Conservation (phyloP, 1,284 basidiomycete species). For the Ceratobasidium sp. region DNA sequence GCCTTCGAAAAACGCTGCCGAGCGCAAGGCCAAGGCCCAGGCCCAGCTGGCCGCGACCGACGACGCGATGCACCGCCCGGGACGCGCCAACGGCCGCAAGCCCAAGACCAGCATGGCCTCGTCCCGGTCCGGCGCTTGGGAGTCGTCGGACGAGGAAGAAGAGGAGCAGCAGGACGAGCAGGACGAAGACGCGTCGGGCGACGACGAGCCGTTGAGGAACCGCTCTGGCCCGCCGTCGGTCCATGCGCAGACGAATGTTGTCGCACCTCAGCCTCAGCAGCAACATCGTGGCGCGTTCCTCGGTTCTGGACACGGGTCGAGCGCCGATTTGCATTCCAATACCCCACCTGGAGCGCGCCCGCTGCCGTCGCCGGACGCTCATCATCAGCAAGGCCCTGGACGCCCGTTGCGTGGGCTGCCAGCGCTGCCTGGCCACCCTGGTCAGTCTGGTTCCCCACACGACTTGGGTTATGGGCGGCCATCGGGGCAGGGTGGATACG, state of each 20-base stretch:
- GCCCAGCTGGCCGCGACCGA: conserved; percentile 84
- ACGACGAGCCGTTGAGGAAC: conserved; percentile 61
- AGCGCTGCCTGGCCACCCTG: conserved; percentile 49
- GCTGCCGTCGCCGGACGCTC: conserved; percentile 50
- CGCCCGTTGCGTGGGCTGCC: conserved; percentile 52
- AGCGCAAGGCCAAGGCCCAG: conserved; percentile 85
- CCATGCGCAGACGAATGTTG: conserved; percentile 55
- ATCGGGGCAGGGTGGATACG: neutral
- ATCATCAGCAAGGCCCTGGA: conserved; percentile 48
- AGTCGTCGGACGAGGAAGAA: conserved; percentile 82
- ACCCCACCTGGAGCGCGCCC: conserved; percentile 52
- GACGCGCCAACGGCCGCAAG: conserved; percentile 69
- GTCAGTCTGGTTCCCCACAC: conserved; percentile 31
- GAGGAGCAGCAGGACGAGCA: conserved; percentile 84
- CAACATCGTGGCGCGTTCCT: conserved; percentile 53
- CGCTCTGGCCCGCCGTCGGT: conserved; percentile 55
- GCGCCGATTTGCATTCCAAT: conserved; percentile 39
- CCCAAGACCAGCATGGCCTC: conserved; percentile 63
- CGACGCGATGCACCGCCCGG: conserved; percentile 79
- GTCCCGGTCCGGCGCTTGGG: conserved; percentile 70
- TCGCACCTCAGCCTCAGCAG: conserved; percentile 54
- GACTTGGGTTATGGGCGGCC: conserved; percentile 38
- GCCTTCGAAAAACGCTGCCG: conserved; percentile 81
- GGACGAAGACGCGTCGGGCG: conserved; percentile 74
- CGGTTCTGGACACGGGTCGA: conserved; percentile 36